Evolutionary conservation across 1,139 yeast genomes (phyloP).

Genomic region (Hyphopichia fennica): DNA sequence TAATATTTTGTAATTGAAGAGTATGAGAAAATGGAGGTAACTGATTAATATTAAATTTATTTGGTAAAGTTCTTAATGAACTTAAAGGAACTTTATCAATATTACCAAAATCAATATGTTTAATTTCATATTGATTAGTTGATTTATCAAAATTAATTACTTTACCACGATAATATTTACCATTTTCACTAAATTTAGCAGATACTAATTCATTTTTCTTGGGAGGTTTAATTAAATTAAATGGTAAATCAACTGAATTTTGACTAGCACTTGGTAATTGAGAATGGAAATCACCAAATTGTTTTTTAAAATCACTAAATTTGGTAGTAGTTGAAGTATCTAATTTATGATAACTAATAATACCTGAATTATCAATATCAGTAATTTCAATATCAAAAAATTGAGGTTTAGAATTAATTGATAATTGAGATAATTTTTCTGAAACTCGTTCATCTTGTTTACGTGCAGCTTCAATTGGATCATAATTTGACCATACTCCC

Average conservation of each 20-base stretch:
- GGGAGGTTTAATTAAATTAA: constrained; percentile 45
- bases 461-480: constrained; percentile 30
- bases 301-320: constrained; percentile 45
- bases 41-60: constrained; percentile 41
- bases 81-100: constrained; percentile 47
- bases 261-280: constrained; percentile 40
- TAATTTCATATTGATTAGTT: constrained; percentile 48
- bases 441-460: constrained; percentile 20
- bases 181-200: constrained; percentile 54
- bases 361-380: constrained; percentile 49
- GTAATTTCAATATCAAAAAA: constrained; percentile 66
- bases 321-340: constrained; percentile 34
- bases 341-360: constrained; percentile 52
- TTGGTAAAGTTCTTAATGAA: constrained; percentile 56
- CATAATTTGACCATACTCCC: constrained; percentile 70
- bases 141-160: constrained; percentile 53
- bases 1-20: constrained; percentile 55
- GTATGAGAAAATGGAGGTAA: constrained; percentile 61
- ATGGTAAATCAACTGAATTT: constrained; percentile 46
- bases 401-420: constrained; percentile 37
- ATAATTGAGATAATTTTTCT: constrained; percentile 13
- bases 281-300: constrained; percentile 46
- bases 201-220: constrained; percentile 62
- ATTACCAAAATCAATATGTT: constrained; percentile 68
- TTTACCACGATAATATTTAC: constrained; percentile 61